These are phyloP conservation scores for Delitschia confertaspora DNA, from an alignment of 495 filamentous ascomycete genomes.

Conservation along the genomic window DNA sequence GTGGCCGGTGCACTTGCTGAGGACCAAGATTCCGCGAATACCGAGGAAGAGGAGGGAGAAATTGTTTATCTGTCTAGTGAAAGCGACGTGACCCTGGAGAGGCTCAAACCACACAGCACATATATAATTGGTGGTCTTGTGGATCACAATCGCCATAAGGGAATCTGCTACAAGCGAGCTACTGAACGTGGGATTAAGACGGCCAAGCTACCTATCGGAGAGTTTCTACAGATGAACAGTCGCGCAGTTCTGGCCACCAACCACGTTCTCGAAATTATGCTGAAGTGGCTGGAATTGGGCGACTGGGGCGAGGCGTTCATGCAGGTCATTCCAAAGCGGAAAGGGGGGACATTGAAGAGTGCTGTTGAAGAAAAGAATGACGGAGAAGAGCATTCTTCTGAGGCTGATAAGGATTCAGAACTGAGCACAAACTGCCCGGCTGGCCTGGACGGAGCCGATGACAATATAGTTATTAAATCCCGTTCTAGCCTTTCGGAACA, in stretches of 20 bases:
- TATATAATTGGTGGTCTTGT: constrained; percentile 95
- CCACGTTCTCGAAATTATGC: constrained; percentile 93
- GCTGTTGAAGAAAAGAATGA: constrained; percentile 20
- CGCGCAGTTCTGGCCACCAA: constrained; percentile 81
- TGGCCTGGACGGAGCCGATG: too few relatives aligned
- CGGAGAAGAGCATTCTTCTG: not conserved
- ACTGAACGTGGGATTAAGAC: constrained; percentile 66
- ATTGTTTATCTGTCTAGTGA: constrained; percentile 80
- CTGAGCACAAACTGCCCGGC: too few relatives aligned
- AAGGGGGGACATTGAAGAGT: constrained; percentile 56
- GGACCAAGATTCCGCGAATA: constrained; percentile 27
- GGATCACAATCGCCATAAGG: constrained; percentile 92
- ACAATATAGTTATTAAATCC: too few relatives aligned
- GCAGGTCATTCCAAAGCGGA: constrained; percentile 72
- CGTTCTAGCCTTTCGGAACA: too few relatives aligned
- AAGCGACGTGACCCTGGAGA: constrained; percentile 66
- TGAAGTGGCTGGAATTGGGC: constrained; percentile 75
- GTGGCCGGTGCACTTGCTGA: constrained; percentile 45
- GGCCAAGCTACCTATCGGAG: constrained; percentile 82
- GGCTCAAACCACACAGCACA: constrained; percentile 71
- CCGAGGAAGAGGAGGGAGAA: constrained; percentile 17
- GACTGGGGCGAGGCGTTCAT: constrained; percentile 90
- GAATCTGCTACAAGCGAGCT: constrained; percentile 78
- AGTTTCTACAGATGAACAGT: constrained; percentile 82
- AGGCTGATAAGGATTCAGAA: too few relatives aligned